Conservation (phyloP, 2,329 filamentous ascomycete species). For the Trichoderma afroharzianum region DNA sequence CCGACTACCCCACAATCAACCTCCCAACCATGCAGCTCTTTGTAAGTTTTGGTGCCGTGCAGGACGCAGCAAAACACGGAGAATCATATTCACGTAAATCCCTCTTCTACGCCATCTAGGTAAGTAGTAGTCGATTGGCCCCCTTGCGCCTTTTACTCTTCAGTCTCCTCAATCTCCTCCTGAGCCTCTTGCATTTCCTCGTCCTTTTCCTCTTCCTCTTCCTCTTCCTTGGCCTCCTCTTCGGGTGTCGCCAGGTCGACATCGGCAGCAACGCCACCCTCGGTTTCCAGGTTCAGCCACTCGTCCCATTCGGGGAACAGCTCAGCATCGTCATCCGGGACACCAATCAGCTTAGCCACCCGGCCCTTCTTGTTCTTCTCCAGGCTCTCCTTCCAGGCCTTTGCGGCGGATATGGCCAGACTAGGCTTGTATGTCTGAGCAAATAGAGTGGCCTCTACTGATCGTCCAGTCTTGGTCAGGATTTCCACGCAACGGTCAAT, state of each 20-base stretch:
- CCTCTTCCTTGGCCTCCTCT: slow-evolving; percentile 19
- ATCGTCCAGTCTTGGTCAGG: slow-evolving; percentile 71
- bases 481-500: slow-evolving; percentile 77
- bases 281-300: slow-evolving; percentile 75
- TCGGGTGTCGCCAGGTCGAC: slow-evolving; percentile 11
- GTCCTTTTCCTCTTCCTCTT: slow-evolving; percentile 22
- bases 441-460: slow-evolving; percentile 85
- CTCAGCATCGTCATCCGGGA: slow-evolving; percentile 78
- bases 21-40: slow-evolving; percentile 11
- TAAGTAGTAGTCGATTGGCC: neutral
- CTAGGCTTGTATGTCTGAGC: slow-evolving; percentile 94
- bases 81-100: slow-evolving; percentile 21
- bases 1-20: slow-evolving; percentile 12
- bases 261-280: slow-evolving; percentile 48
- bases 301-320: slow-evolving; percentile 97
- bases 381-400: slow-evolving; percentile 76
- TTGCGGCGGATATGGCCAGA: slow-evolving; percentile 62
- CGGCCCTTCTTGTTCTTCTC: slow-evolving; percentile 84
- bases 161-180: slow-evolving; percentile 23
- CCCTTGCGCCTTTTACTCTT: slow-evolving; percentile 25
- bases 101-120: slow-evolving; percentile 21
- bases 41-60: neutral
- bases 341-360: slow-evolving; percentile 76
- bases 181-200: slow-evolving; percentile 25
- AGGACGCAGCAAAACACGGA: slow-evolving; percentile 20